phyloP scores from a whole-genome alignment of 352 stramenopile genomes.

The Phytophthora fragariaefolia region DNA sequence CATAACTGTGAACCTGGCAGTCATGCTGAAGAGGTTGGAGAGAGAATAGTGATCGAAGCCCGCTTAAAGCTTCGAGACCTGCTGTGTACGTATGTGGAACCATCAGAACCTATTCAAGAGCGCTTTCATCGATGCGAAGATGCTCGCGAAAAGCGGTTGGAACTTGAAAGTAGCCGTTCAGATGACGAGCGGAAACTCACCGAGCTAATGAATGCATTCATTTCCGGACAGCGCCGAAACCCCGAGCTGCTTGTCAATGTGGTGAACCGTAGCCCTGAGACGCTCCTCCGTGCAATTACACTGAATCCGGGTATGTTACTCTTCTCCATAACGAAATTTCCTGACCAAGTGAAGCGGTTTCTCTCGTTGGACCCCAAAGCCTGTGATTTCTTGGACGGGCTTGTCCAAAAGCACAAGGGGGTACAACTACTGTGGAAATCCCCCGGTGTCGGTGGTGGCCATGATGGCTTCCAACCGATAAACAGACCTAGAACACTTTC shows the following conservation, averaged over 20 bases:
- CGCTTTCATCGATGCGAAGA: constrained; percentile 53
- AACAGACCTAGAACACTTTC: constrained; percentile 19
- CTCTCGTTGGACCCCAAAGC: constrained; percentile 64
- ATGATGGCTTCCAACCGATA: constrained; percentile 13
- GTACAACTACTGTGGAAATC: constrained; percentile 71
- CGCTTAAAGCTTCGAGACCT: constrained; percentile 43
- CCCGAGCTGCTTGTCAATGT: constrained; percentile 62
- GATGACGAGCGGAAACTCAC: constrained; percentile 36
- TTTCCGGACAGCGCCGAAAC: constrained; percentile 60
- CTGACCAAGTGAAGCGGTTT: constrained; percentile 69
- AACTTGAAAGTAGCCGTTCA: constrained; percentile 27
- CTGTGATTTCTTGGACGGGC: constrained; percentile 58
- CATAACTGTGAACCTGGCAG: constrained; percentile 10
- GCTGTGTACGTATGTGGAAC: constrained; percentile 50
- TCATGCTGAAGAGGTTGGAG: constrained; percentile 15
- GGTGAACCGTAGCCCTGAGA: constrained; percentile 71
- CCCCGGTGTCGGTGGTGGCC: constrained; percentile 4
- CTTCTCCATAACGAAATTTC: constrained; percentile 76
- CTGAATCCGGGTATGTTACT: constrained; percentile 75
- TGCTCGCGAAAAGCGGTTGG: constrained; percentile 25
- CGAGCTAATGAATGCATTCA: constrained; percentile 55
- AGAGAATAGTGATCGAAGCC: constrained; percentile 28
- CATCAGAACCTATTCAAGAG: constrained; percentile 53
- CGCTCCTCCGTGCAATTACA: constrained; percentile 63
- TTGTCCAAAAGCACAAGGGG: constrained; percentile 57